Base-by-base conservation (phyloP, 306 rosid genomes). In the Lathyrus aphaca region DNA sequence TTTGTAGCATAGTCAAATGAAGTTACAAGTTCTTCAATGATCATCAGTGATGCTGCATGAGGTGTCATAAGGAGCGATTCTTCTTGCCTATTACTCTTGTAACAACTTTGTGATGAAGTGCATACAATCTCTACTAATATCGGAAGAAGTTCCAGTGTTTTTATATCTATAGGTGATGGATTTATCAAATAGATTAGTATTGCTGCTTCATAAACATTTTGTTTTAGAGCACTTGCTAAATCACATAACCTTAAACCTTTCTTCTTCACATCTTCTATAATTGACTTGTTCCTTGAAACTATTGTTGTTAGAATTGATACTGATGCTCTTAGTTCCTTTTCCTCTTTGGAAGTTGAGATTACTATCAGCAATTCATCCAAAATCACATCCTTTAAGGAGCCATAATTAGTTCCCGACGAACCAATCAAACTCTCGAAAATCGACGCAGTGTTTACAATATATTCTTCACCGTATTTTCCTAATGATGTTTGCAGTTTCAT, bases 171-270 rank as follows among this genome's bases (percentile, higher is more conserved):
- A 53, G 93, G 93, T 40, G 93, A 81, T 74, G 93, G 96, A 68
- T 88, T 85, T 79, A 89, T 85, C 27, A 89, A 79, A 73, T 85
- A 85, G 68, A 87, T 85, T 11, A 89, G 85, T 72, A 83, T 79
- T 66, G 89, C 93, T 10, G 96, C 96, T 80, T 89, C 96, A 4
- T 87, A 85, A 45, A 89, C 87, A 74, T 89, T 85, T 77, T 83
- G 86, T 71, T 83, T 89, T 25, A 89, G 89, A 74, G 96, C 96
- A 69, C 85, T 78, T 64, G 91, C 96, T 58, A 89, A 79, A 83
- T 85, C 93, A 72, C 82, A 74, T 74, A 89, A 60, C 81, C 73
- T 82, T 40, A 87, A 78, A 72, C 93, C 93, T 79, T 89, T 89
- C 74, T 82, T 89, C 84, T 89, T 89, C 62, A 89, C 82, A 71